phyloP scores from a whole-genome alignment of 2,329 filamentous ascomycete species.

The Sclerotinia minor region DNA sequence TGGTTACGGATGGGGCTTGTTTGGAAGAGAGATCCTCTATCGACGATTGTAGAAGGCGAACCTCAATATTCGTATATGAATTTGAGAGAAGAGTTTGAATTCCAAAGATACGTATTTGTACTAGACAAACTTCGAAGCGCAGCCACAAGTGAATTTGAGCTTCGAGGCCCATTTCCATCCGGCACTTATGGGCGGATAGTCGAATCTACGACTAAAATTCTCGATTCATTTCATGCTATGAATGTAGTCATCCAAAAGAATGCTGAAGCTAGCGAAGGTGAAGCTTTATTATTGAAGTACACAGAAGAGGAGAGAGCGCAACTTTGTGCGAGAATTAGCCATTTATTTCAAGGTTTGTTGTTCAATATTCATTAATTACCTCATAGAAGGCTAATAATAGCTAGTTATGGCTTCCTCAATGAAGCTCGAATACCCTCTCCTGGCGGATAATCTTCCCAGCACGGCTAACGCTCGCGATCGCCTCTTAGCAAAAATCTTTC shows the following conservation, averaged over 20 bases:
- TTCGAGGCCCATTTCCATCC: slow-evolving; percentile 82
- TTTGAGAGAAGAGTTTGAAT: slow-evolving; percentile 80
- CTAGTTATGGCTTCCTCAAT: slow-evolving; percentile 84
- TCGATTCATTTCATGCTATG: slow-evolving; percentile 96
- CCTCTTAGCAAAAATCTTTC: slow-evolving; percentile 82
- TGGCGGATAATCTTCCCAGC: slow-evolving; percentile 79
- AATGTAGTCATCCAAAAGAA: slow-evolving; percentile 87
- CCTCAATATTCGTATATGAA: slow-evolving; percentile 72
- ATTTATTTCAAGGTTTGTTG: slow-evolving; percentile 61
- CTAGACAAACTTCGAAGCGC: slow-evolving; percentile 72
- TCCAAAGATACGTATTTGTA: slow-evolving; percentile 75
- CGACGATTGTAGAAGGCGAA: slow-evolving; percentile 63
- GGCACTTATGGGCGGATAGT: slow-evolving; percentile 73
- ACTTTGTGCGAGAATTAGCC: slow-evolving; percentile 85
- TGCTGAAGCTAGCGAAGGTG: slow-evolving; percentile 71
- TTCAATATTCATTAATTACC: background rate
- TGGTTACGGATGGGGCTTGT: slow-evolving; percentile 95
- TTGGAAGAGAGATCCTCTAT: slow-evolving; percentile 90
- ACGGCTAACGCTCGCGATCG: slow-evolving; percentile 79
- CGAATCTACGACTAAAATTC: slow-evolving; percentile 75
- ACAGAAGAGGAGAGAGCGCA: slow-evolving; percentile 77
- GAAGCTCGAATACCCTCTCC: slow-evolving; percentile 88
- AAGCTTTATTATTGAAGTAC: slow-evolving; percentile 75
- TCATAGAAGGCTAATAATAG: slow-evolving; percentile 32
- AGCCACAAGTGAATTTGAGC: slow-evolving; percentile 82